phyloP scores from a whole-genome alignment of 1,139 yeast species.

The Saccharomycopsis hybrid region DNA sequence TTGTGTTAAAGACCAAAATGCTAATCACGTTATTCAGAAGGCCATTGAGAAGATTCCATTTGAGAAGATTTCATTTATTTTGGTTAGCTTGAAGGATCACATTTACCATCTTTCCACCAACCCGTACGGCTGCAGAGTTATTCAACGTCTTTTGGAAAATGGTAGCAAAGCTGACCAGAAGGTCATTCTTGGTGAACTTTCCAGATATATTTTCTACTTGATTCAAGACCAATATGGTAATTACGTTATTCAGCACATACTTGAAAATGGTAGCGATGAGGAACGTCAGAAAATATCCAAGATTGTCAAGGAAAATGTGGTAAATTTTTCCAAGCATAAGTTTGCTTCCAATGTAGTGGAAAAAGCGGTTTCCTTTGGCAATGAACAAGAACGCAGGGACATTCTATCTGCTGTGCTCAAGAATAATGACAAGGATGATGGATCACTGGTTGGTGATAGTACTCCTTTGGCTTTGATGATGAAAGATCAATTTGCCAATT shows the following conservation, averaged over 20 bases:
- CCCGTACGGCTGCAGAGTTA: conserved; percentile 96
- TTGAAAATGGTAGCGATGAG: conserved; percentile 64
- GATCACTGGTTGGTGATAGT: conserved; percentile 42
- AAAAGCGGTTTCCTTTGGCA: conserved; percentile 77
- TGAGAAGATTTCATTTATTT: conserved; percentile 59
- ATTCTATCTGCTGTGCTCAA: conserved; percentile 42
- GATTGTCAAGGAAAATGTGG: conserved; percentile 52
- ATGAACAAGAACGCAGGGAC: conserved; percentile 50
- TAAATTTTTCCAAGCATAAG: conserved; percentile 84
- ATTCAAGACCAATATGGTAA: conserved; percentile 97
- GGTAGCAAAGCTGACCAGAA: conserved; percentile 52
- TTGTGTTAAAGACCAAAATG: conserved; percentile 94
- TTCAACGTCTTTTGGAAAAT: conserved; percentile 83
- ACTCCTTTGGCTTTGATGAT: conserved; percentile 78
- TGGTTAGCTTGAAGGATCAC: conserved; percentile 68
- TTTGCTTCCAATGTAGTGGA: conserved; percentile 98
- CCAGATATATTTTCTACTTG: conserved; percentile 64
- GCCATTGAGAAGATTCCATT: conserved; percentile 85
- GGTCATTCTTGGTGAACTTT: conserved; percentile 62
- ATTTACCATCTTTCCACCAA: conserved; percentile 88
- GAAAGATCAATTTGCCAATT: conserved; percentile 96
- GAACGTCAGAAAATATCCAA: conserved; percentile 47
- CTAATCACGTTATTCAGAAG: conserved; percentile 95
- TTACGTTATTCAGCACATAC: conserved; percentile 92
- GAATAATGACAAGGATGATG: conserved; percentile 30